Base-by-base conservation (phyloP, 2,329 filamentous ascomycete genomes). In the Venturiaceae sp. region DNA sequence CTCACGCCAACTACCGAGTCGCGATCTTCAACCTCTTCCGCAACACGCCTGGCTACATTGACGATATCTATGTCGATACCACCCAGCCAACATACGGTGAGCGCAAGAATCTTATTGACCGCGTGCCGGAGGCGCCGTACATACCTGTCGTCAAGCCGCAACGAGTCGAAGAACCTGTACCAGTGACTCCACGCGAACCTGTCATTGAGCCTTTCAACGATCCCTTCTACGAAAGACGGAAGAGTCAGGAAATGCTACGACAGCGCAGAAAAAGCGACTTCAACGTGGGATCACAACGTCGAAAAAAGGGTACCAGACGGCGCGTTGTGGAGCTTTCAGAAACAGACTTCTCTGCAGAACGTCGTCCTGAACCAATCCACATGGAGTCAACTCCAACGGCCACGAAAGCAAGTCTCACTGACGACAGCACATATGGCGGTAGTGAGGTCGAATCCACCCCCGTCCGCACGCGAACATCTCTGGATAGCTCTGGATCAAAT, bases 21-120 rank as follows among this genome's bases (percentile, higher is more conserved):
- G 88, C 85, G 21, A 95, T 97, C 62, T 96, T 99, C 83, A 99
- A 97, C 66, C 79, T 97, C 2, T 99, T 99, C 78, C 84, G 94
- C 62, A 86, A 84, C 60, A 91, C 90, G 0, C 90, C 92, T 11
- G 94, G 94, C 5, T 95, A 94, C 67, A 87, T 86, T 0, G 89
- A 96, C 63, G 94, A 99, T 68, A 85, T 97, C 60, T 78, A 90
- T 50, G 92, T 99, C 65, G 94, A 99, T 69, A 86, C 87, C 2
- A 83, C 83, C 34, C 87, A 87, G 0, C 92, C 94, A 1, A 86
- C 82, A n/a, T 95, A 90, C 67, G 82, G 85, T 16, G 94, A 99
- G 75, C 86, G 85, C 68, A 90, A 90, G 66, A 86, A 88, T 63
- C 79, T 99, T 46, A 82, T 92, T 5, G 92, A 96, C 55, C 84